A percentile compares a stretch with the other conserved stretches of the same genome.
These are phyloP conservation scores for Taxillus chinensis DNA, from an alignment of 164 flowering plant genomes.

Conservation along the genomic window DNA sequence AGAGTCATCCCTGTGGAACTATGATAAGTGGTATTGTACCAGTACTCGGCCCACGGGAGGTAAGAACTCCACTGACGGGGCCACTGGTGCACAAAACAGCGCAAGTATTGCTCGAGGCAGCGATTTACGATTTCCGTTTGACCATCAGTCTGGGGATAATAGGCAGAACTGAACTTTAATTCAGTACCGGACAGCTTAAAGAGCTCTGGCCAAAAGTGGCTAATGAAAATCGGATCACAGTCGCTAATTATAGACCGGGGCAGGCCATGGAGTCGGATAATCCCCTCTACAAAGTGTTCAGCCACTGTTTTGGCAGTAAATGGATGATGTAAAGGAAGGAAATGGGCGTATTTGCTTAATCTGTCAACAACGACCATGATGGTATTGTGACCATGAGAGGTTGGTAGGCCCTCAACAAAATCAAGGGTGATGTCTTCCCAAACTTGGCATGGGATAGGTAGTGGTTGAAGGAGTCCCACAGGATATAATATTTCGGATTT, in stretches of 20 bases:
- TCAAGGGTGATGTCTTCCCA: neutral
- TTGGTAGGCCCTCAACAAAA: neutral
- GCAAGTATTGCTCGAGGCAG: neutral
- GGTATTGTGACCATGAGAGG: neutral
- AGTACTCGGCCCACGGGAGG: neutral
- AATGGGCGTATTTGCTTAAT: too few relatives aligned
- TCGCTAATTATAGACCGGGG: neutral
- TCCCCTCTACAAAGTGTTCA: neutral
- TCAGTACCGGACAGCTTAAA: neutral
- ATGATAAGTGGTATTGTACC: neutral
- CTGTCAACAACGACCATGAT: neutral
- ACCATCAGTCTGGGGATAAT: neutral
- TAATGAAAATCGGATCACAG: neutral
- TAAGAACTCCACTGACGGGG: neutral
- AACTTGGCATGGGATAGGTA: neutral
- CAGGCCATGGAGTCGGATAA: neutral
- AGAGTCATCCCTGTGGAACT: neutral
- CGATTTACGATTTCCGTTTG: neutral
- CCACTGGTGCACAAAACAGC: neutral
- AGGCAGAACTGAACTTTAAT: neutral
- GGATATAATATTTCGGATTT: neutral
- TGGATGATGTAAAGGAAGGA: neutral
- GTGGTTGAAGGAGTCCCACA: neutral
- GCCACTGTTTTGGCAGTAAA: neutral
- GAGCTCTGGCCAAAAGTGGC: neutral